Conservation (phyloP, 2,329 filamentous ascomycete species). For the Rugonectria rugulosa region DNA sequence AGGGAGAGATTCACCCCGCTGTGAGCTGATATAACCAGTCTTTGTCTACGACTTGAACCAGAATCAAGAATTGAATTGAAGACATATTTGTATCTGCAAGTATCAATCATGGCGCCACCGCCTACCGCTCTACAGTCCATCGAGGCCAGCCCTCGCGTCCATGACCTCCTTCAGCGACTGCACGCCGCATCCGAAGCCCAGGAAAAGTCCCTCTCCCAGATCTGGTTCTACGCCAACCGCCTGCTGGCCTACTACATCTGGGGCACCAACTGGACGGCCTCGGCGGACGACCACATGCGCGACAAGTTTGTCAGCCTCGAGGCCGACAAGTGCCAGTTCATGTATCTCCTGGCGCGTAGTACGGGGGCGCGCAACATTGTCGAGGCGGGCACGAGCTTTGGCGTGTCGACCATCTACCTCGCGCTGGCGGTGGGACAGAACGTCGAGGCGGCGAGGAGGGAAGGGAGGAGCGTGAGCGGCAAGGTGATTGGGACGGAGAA, state of each 20-base stretch:
- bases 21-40: background rate
- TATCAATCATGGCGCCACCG: constrained; percentile 25
- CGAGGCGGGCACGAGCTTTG: constrained; percentile 69
- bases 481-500: constrained; percentile 67
- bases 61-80: too few relatives aligned
- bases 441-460: constrained; percentile 31
- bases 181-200: constrained; percentile 38
- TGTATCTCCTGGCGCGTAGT: constrained; percentile 61
- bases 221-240: constrained; percentile 36
- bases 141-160: constrained; percentile 36
- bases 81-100: background rate
- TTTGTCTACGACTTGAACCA: too few relatives aligned
- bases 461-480: constrained; percentile 29
- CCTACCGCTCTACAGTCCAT: constrained; percentile 32
- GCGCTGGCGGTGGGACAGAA: constrained; percentile 64
- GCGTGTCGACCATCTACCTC: constrained; percentile 70
- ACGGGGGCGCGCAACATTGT: constrained; percentile 61
- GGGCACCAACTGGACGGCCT: constrained; percentile 31
- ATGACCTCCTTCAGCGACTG: constrained; percentile 36
- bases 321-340: constrained; percentile 63
- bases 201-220: constrained; percentile 37
- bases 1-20: background rate
- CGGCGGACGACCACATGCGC: constrained; percentile 50
- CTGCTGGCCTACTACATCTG: constrained; percentile 35
- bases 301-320: constrained; percentile 69